phyloP scores from a whole-genome alignment of 768 basidiomycete genomes.

The Daedaleopsis nitida region DNA sequence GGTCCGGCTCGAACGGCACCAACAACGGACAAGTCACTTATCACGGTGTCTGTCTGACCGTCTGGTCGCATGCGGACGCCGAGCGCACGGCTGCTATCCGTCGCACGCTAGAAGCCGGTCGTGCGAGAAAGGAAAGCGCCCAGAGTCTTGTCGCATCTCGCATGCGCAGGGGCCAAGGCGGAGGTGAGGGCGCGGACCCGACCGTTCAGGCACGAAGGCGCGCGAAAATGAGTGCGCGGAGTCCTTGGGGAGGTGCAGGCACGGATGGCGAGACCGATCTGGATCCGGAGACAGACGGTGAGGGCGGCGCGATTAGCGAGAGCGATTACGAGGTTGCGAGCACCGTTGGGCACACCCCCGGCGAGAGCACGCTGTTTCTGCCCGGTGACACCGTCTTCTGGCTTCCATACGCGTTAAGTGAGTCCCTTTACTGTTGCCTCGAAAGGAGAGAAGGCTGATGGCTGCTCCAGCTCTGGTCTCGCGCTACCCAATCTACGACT shows the following conservation, averaged over 20 bases:
- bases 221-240: constrained; percentile 59
- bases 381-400: constrained; percentile 92
- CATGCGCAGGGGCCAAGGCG: constrained; percentile 53
- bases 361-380: constrained; percentile 86
- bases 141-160: constrained; percentile 72
- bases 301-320: constrained; percentile 76
- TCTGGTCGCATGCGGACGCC: constrained; percentile 94
- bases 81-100: constrained; percentile 85
- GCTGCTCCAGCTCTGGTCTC: constrained; percentile 71
- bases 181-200: constrained; percentile 51
- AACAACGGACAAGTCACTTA: constrained; percentile 61
- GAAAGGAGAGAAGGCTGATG: not conserved
- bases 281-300: constrained; percentile 68
- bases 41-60: constrained; percentile 90
- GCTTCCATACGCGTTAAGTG: constrained; percentile 91
- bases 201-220: constrained; percentile 57
- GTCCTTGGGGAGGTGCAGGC: constrained; percentile 61
- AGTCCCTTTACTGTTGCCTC: constrained; percentile 32
- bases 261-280: constrained; percentile 72
- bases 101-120: constrained; percentile 76
- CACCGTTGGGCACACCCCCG: constrained; percentile 77
- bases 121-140: constrained; percentile 77
- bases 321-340: constrained; percentile 86
- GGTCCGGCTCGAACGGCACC: constrained; percentile 26
- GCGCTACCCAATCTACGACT: constrained; percentile 90